Percentiles rank a stretch among this genome's conserved stretches.
These are phyloP conservation scores for Zychaea mexicana DNA, from an alignment of 371 early-diverging fungal genomes.

Conservation along the genomic window DNA sequence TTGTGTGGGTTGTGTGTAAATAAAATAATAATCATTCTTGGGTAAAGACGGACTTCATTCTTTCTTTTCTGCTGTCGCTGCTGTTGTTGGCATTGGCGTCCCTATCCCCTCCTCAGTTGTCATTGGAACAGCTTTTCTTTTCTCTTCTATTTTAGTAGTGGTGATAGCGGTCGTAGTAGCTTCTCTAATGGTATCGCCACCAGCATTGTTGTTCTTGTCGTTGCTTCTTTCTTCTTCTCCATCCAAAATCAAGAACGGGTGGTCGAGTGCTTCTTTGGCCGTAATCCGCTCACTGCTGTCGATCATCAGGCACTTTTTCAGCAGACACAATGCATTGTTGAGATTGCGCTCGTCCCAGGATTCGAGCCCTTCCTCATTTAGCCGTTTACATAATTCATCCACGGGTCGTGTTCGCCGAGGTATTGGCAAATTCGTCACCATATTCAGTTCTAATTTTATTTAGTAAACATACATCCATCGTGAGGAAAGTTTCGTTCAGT, in stretches of 20 bases:
- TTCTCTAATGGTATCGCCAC: no score
- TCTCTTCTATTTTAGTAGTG: no score
- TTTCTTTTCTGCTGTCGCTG: no score
- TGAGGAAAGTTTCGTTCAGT: not conserved
- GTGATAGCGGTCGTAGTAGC: no score
- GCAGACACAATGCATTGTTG: conserved; percentile 16
- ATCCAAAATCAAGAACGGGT: conserved; percentile 21
- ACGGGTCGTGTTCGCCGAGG: conserved; percentile 43
- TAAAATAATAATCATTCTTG: no score
- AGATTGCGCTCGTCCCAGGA: conserved; percentile 11
- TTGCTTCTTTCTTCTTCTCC: not conserved
- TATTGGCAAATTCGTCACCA: conserved; percentile 22
- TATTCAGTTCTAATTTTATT: not conserved
- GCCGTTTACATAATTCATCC: conserved; percentile 28
- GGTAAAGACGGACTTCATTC: no score
- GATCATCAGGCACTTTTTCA: conserved; percentile 17
- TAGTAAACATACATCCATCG: no score
- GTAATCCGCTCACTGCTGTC: conserved; percentile 22
- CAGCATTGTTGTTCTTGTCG: no score
- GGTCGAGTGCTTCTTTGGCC: conserved; percentile 20
- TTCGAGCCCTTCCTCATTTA: conserved; percentile 26
- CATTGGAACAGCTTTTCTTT: not conserved
- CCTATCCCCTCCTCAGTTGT: not conserved
- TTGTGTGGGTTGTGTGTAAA: no score
- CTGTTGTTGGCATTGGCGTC: not conserved